A percentile compares a stretch with the other conserved stretches of the same genome.
phyloP scores from a whole-genome alignment of 2,329 filamentous ascomycete genomes.

The Epichloe uncinata region DNA sequence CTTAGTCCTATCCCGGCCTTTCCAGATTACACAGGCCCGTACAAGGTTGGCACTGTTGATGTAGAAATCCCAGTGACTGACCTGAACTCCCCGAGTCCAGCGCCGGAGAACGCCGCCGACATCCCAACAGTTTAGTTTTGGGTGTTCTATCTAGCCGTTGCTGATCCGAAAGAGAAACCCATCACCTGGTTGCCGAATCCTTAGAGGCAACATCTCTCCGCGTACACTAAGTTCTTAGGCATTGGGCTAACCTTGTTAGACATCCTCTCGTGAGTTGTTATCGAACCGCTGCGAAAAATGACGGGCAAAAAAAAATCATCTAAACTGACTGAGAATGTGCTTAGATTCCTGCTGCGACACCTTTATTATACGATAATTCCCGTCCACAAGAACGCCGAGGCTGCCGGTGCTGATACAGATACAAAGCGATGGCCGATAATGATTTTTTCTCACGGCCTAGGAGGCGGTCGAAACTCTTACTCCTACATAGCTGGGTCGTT shows the following conservation, averaged over 20 bases:
- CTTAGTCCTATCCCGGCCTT: constrained; percentile 60
- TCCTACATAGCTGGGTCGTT: constrained; percentile 70
- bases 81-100: constrained; percentile 38
- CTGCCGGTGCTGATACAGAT: constrained; percentile 41
- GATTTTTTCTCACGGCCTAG: constrained; percentile 72
- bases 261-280: constrained; percentile 42
- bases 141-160: constrained; percentile 63
- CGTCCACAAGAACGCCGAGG: constrained; percentile 54
- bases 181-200: constrained; percentile 70
- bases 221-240: constrained; percentile 66
- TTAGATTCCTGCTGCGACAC: constrained; percentile 53
- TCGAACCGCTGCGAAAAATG: neutral
- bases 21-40: constrained; percentile 61
- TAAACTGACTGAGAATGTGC: neutral
- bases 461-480: constrained; percentile 70
- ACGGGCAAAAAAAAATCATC: neutral
- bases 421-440: constrained; percentile 61
- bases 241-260: constrained; percentile 44
- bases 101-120: constrained; percentile 37
- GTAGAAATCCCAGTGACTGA: constrained; percentile 63
- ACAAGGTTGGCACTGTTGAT: constrained; percentile 68
- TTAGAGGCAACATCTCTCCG: constrained; percentile 59
- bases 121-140: constrained; percentile 68
- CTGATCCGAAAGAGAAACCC: constrained; percentile 38
- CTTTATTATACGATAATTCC: constrained; percentile 63